Evolutionary conservation across 805 yeast species (phyloP).

Genomic region (Suhomyces pyralidae): DNA sequence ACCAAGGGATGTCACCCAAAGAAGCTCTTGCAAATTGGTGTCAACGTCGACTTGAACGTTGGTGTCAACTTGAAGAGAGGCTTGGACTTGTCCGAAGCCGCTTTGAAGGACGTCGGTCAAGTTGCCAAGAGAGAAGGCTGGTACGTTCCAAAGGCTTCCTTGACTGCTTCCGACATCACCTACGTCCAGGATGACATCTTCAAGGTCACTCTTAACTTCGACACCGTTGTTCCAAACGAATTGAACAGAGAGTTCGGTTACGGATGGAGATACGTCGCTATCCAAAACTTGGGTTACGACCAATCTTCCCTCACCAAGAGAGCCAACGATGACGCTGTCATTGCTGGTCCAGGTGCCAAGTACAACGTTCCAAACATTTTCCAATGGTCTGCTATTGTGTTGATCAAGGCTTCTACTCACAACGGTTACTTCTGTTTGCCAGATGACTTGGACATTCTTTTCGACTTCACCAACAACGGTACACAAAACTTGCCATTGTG

Average conservation of each 20-base stretch:
- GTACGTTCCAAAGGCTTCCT: constrained; percentile 16
- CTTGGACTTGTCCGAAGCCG: neutral
- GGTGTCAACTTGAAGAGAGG: constrained; percentile 12
- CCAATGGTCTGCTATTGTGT: constrained; percentile 16
- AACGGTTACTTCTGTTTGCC: constrained; percentile 16
- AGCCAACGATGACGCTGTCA: constrained; percentile 5
- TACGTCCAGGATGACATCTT: constrained; percentile 15
- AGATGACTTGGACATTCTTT: constrained; percentile 13
- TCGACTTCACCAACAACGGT: constrained; percentile 9
- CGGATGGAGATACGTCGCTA: constrained; percentile 6
- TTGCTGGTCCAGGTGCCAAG: constrained; percentile 11
- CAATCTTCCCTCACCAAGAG: constrained; percentile 7
- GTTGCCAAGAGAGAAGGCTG: constrained; percentile 7
- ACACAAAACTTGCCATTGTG: constrained; percentile 5
- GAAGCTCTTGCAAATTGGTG: constrained; percentile 9
- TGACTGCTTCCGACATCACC: constrained; percentile 15
- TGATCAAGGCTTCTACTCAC: constrained; percentile 12
- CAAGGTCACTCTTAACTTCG: constrained; percentile 18
- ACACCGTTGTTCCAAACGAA: constrained; percentile 14
- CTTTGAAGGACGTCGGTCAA: neutral
- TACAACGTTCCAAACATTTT: constrained; percentile 11
- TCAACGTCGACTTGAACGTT: constrained; percentile 9
- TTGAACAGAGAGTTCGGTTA: constrained; percentile 10
- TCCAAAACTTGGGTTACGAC: constrained; percentile 10
- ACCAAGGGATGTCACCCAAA: constrained; percentile 6